Evolutionary conservation across 345 rosid genomes (phyloP).

Genomic region (Citrus reticulata): DNA sequence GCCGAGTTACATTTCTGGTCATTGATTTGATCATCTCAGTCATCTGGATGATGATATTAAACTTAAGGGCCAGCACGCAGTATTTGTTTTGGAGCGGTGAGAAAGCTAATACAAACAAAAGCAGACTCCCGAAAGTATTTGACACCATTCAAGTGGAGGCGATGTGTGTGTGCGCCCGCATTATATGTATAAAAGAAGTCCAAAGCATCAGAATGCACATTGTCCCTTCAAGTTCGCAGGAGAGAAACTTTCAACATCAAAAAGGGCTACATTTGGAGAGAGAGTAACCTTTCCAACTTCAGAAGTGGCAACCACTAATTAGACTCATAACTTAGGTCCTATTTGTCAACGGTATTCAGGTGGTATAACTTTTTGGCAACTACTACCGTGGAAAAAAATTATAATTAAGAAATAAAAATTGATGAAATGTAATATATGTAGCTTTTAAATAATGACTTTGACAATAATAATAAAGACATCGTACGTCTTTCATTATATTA

Average conservation of each 20-base stretch:
- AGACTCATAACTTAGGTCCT: neutral
- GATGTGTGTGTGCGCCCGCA: neutral
- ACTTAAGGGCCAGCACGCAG: no score
- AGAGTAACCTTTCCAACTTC: neutral
- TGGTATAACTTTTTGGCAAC: no score
- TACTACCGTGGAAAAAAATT: accelerated
- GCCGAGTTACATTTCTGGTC: no score
- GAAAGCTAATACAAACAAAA: neutral
- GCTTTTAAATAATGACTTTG: no score
- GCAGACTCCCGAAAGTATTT: neutral
- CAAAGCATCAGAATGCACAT: neutral
- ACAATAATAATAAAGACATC: no score
- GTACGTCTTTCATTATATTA: no score
- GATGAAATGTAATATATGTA: no score
- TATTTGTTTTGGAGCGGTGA: neutral
- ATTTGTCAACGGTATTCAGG: neutral
- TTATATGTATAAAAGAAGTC: neutral
- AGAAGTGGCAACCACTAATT: conserved; percentile 12
- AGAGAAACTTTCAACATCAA: neutral
- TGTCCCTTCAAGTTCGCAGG: conserved; percentile 5
- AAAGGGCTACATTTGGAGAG: neutral
- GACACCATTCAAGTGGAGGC: conserved; percentile 4
- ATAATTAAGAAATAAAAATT: no score
- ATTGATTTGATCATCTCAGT: no score
- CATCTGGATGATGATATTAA: no score